Evolutionary conservation across 768 basidiomycete genomes (phyloP).

Genomic region (Serendipita sp.): DNA sequence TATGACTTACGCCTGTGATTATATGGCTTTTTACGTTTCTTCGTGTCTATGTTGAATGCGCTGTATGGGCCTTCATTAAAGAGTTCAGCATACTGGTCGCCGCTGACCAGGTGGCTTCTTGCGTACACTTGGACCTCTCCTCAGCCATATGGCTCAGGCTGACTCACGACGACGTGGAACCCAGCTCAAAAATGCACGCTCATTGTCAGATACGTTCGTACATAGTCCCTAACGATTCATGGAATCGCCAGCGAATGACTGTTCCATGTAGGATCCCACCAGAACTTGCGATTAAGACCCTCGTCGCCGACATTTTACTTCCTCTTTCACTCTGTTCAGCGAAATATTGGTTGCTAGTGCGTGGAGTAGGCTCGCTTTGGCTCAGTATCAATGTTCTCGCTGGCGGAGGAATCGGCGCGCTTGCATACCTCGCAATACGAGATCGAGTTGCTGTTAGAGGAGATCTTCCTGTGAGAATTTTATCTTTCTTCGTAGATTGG

Average conservation of each 20-base stretch:
- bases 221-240: not conserved
- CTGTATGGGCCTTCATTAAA: no score
- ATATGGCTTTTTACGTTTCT: no score
- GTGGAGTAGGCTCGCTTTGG: constrained; percentile 1
- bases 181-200: not conserved
- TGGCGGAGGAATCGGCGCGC: not conserved
- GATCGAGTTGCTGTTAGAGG: not conserved
- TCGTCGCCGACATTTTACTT: not conserved
- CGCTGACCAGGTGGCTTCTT: not conserved
- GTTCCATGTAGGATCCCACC: not conserved
- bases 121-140: not conserved
- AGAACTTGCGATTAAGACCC: not conserved
- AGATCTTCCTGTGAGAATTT: not conserved
- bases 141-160: constrained; percentile 10
- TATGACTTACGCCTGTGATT: no score
- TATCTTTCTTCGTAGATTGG: not conserved
- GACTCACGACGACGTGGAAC: constrained; percentile 8
- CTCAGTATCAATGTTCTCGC: constrained; percentile 2
- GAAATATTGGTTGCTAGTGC: not conserved
- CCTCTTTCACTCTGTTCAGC: not conserved
- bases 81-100: no score
- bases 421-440: not conserved
- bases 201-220: not conserved
- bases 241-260: not conserved
- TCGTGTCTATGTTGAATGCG: no score